A percentile compares a stretch with the other conserved stretches of the same genome.
phyloP scores from a whole-genome alignment of 306 rosid species.

The Trichosanthes truncata region DNA sequence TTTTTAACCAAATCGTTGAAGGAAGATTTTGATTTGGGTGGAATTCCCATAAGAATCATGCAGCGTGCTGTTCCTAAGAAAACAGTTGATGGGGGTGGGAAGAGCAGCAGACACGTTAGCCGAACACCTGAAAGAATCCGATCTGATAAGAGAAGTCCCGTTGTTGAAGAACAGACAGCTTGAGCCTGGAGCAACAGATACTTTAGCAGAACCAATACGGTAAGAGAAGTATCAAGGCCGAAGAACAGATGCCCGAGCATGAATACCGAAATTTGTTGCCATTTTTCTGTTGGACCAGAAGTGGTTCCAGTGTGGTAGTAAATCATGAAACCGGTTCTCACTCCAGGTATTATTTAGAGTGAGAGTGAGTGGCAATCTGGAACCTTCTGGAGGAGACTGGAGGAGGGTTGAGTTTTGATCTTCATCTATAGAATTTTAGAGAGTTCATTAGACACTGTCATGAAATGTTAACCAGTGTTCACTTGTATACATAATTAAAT shows the following conservation, averaged over 20 bases:
- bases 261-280: background rate
- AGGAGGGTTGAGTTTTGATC: background rate
- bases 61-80: constrained; percentile 50
- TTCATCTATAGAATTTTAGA: background rate
- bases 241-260: background rate
- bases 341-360: background rate
- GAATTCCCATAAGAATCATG: constrained; percentile 84
- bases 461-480: background rate
- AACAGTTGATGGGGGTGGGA: constrained; percentile 21
- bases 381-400: background rate
- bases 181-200: background rate
- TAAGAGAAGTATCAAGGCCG: background rate
- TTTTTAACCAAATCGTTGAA: constrained; percentile 81
- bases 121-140: constrained; percentile 28
- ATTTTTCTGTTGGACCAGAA: background rate
- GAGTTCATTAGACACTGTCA: background rate
- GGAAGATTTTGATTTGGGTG: constrained; percentile 93
- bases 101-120: constrained; percentile 23
- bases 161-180: background rate
- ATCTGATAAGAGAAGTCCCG: constrained; percentile 59
- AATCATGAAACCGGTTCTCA: background rate
- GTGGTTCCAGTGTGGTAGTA: background rate
- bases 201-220: background rate
- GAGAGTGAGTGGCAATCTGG: background rate
- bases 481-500: background rate